A percentile compares a stretch with the other conserved stretches of the same genome.
Conservation (phyloP, 2,329 filamentous ascomycete species). For the Geosmithia flava region DNA sequence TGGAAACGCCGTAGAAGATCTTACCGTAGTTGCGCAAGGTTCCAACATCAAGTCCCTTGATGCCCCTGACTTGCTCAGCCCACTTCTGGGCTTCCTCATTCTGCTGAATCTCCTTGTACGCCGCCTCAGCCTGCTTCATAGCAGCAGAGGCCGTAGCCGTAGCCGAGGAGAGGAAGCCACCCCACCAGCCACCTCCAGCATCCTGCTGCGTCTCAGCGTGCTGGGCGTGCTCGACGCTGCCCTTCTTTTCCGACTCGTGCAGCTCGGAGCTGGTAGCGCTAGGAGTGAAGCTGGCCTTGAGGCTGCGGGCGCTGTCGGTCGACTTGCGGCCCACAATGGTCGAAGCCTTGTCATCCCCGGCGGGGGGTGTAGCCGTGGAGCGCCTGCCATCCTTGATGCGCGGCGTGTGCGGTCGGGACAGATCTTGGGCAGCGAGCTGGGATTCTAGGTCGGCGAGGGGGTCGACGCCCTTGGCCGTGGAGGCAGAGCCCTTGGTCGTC, state of each 20-base stretch:
- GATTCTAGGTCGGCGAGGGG: constrained; percentile 76
- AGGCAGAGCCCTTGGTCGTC: constrained; percentile 27
- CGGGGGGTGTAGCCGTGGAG: constrained; percentile 38
- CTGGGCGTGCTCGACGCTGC: constrained; percentile 28
- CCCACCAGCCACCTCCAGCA: constrained; percentile 72
- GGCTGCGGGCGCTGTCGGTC: constrained; percentile 60
- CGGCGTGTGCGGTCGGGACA: constrained; percentile 70
- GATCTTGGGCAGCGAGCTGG: constrained; percentile 57
- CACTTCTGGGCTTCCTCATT: constrained; percentile 95
- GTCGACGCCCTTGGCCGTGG: constrained; percentile 48
- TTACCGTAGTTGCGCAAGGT: constrained; percentile 43
- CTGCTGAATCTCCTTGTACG: constrained; percentile 88
- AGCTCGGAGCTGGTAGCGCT: constrained; percentile 52
- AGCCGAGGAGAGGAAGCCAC: constrained; percentile 71
- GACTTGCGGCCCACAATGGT: constrained; percentile 48
- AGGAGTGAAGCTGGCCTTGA: constrained; percentile 60
- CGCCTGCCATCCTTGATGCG: constrained; percentile 41
- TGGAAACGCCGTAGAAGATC: constrained; percentile 3
- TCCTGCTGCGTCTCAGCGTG: constrained; percentile 10
- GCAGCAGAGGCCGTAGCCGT: constrained; percentile 72
- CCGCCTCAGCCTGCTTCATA: constrained; percentile 83
- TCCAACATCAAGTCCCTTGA: constrained; percentile 52
- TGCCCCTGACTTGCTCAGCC: constrained; percentile 81
- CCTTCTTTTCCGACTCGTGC: constrained; percentile 43
- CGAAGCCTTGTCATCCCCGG: constrained; percentile 47